Percentiles rank a stretch among this genome's conserved stretches.
Evolutionary conservation across 192 early-diverging fungal genomes (phyloP).

Genomic region (Podila horticola): DNA sequence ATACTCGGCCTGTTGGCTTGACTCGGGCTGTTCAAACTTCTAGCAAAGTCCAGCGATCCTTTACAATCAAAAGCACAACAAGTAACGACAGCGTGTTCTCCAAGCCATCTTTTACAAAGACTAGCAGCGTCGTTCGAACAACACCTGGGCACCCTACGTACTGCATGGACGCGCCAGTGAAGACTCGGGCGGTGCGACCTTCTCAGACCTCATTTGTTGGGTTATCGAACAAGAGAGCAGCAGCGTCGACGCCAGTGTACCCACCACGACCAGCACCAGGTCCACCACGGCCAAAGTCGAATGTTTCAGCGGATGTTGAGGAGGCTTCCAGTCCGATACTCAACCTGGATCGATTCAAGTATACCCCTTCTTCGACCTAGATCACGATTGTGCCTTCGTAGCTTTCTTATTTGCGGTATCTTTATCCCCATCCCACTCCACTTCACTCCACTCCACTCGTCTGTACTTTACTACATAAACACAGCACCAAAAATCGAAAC

Average conservation of each 20-base stretch:
- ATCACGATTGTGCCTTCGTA: not conserved
- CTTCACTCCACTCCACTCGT: no score
- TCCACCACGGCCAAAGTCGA: not conserved
- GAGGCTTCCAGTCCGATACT: not conserved
- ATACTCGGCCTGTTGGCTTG: slow-evolving; percentile 6
- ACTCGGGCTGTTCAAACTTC: slow-evolving; percentile 24
- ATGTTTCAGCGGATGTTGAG: not conserved
- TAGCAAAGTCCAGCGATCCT: not conserved
- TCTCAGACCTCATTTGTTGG: not conserved
- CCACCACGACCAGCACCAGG: not conserved
- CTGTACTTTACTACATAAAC: no score
- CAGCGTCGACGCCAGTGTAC: not conserved
- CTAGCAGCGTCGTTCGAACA: not conserved
- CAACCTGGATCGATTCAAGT: slow-evolving; percentile 28
- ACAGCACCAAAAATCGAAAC: no score
- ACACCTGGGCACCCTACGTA: slow-evolving; percentile 4
- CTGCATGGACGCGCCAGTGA: slow-evolving; percentile 2
- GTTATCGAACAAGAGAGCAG: not conserved
- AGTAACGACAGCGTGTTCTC: not conserved
- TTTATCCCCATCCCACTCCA: not conserved
- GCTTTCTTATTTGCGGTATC: not conserved
- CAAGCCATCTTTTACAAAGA: not conserved
- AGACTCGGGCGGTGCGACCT: not conserved
- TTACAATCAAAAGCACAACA: not conserved
- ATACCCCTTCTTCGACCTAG: slow-evolving; percentile 13